Evolutionary conservation across 2,329 filamentous ascomycete genomes (phyloP), one percentile per base, ranked within the genome.

Genomic region (Arthrobotrys musiformis): DNA sequence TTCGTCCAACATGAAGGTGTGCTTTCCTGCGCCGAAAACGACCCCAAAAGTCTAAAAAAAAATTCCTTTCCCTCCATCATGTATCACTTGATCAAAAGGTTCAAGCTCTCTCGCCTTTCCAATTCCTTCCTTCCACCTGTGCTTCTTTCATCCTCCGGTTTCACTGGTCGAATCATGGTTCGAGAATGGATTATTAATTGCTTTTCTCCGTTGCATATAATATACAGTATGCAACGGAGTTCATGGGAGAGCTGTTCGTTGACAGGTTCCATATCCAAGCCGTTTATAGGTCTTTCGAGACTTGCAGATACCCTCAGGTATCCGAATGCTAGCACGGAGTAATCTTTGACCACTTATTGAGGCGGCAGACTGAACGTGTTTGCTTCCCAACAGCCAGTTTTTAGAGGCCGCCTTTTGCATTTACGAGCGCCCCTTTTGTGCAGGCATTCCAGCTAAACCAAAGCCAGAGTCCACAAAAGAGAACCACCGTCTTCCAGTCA

Each of bases 381-480:
- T 76, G 50, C 58, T 70, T 22, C 63, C 72, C 72, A 76, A 70
- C 63, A 70, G n/a, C 37, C 48, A 64, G 56, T 42, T 11, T 28
- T 33, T 58, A 9, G 54, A 75, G 63, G 35, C 30, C 58, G 50
- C 56, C 58, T 70, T 70, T 76, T 70, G 72, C 58, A 76, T 70
- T 76, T 70, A 64, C 56, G 60, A 70, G 72, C 72, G 58, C 64
- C 58, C 70, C 64, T 64, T 74, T 76, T 70, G 64, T 76, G 64
- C 63, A 52, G 69, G 58, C 64, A 70, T 76, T 76, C 72, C 72
- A 76, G 48, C 72, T 76, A 76, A 35, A 44, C 72, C 72, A 42
- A 76, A 69, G 52, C 44, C 60, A 76, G 72, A 60, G 54, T 30
- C 26, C 54, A 60, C 46, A 37, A 69, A n/a, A 15, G 40, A 62